Evolutionary conservation across 2,329 filamentous ascomycete genomes (phyloP).

Genomic region (Bipolaris sorokiniana): DNA sequence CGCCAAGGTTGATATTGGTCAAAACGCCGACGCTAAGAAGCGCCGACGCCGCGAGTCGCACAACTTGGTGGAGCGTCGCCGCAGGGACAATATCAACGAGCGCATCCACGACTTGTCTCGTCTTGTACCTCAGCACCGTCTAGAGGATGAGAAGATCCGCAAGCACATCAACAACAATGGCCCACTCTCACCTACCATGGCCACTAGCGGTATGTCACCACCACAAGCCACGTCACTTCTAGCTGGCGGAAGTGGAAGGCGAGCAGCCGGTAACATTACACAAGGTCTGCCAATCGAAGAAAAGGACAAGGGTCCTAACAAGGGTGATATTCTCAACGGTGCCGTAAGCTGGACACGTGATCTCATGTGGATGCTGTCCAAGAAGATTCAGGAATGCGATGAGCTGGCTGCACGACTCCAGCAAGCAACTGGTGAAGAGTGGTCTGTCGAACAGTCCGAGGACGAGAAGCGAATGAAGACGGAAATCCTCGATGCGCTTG

Average conservation of each 20-base stretch:
- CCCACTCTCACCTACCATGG: constrained; percentile 82
- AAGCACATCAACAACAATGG: constrained; percentile 94
- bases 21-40: constrained; percentile 91
- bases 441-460: constrained; percentile 65
- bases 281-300: constrained; percentile 92
- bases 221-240: constrained; percentile 86
- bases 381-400: constrained; percentile 87
- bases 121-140: constrained; percentile 85
- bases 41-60: constrained; percentile 91
- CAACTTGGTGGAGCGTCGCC: constrained; percentile 92
- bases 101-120: constrained; percentile 95
- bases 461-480: constrained; percentile 96
- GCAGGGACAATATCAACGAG: constrained; percentile 98
- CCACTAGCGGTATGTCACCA: constrained; percentile 69
- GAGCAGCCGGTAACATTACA: constrained; percentile 85
- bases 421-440: constrained; percentile 49
- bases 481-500: constrained; percentile 84
- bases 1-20: constrained; percentile 72
- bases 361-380: constrained; percentile 94
- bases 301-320: constrained; percentile 98
- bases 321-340: constrained; percentile 97
- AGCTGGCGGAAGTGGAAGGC: constrained; percentile 80
- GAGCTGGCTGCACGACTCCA: constrained; percentile 75
- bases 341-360: constrained; percentile 97
- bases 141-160: constrained; percentile 96